These are phyloP conservation scores for Rhizopogon vesiculosus DNA, from an alignment of 768 basidiomycete species.

Conservation along the genomic window DNA sequence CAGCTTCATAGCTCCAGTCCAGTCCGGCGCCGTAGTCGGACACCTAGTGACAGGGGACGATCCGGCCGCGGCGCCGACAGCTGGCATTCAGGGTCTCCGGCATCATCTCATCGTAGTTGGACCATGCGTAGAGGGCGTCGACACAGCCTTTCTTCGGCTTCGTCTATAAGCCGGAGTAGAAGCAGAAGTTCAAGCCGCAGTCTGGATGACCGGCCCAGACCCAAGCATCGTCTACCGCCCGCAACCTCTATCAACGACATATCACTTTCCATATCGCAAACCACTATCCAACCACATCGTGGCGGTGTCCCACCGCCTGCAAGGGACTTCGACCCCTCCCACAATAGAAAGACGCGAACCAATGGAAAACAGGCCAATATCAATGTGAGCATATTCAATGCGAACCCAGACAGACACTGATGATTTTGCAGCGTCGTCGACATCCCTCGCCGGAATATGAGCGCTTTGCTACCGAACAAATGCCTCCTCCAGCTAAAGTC, in stretches of 20 bases:
- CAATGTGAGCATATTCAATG: constrained; percentile 17
- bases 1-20: constrained; percentile 55
- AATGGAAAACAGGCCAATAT: constrained; percentile 34
- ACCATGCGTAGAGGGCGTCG: constrained; percentile 27
- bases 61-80: constrained; percentile 19
- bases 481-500: constrained; percentile 28
- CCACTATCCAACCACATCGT: constrained; percentile 16
- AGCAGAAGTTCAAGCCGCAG: constrained; percentile 51
- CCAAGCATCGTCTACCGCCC: constrained; percentile 61
- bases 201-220: constrained; percentile 44
- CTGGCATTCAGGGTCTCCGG: constrained; percentile 33
- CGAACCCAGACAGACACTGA: constrained; percentile 5
- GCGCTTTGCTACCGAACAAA: constrained; percentile 23
- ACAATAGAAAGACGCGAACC: constrained; percentile 30
- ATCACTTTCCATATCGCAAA: constrained; percentile 27
- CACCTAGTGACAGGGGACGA: constrained; percentile 43
- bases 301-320: neutral
- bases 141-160: constrained; percentile 48
- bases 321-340: constrained; percentile 20
- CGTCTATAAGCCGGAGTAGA: constrained; percentile 52
- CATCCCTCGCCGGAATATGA: constrained; percentile 16
- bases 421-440: constrained; percentile 11
- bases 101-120: constrained; percentile 37
- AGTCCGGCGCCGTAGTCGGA: constrained; percentile 38
- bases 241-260: constrained; percentile 35